Evolutionary conservation across 1,284 basidiomycete genomes (phyloP), one percentile per base, ranked within the genome.

Genomic region (Hymenochaete sp.): DNA sequence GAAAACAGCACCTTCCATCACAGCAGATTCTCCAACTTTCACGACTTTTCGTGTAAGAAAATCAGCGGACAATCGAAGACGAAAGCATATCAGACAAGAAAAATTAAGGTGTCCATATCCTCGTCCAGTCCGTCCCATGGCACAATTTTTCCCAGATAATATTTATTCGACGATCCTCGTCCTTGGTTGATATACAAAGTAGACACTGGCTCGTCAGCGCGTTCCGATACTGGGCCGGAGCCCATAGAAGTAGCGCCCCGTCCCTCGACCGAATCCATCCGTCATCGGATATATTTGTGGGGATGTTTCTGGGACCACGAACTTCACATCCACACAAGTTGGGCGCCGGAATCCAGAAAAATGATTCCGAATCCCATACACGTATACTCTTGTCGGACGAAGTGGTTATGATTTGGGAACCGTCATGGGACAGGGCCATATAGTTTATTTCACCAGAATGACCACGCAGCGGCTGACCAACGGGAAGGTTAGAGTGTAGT

Each of bases 281-380:
- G 16, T 48, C 46, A 19, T 38, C 29, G 7, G 38, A n/a, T n/a
- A n/a, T n/a, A n/a, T n/a, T n/a, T n/a, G n/a, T n/a, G n/a, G n/a
- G n/a, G n/a, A n/a, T n/a, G n/a, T n/a, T n/a, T n/a, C n/a, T n/a
- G n/a, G n/a, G n/a, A n/a, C n/a, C n/a, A n/a, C n/a, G n/a, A n/a
- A n/a, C n/a, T n/a, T n/a, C n/a, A n/a, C n/a, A n/a, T n/a, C n/a
- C n/a, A n/a, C n/a, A n/a, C n/a, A n/a, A n/a, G n/a, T n/a, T n/a
- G n/a, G n/a, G n/a, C n/a, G n/a, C n/a, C n/a, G n/a, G n/a, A n/a
- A n/a, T n/a, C n/a, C n/a, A n/a, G n/a, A n/a, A n/a, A n/a, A n/a
- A n/a, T n/a, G n/a, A n/a, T n/a, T n/a, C n/a, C n/a, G 44, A 47
- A 45, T 48, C 42, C 46, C 46, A 48, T 4, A 48, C 36, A 11